These are phyloP conservation scores for Pythium diclinum DNA, from an alignment of 352 stramenopile genomes.

Conservation along the genomic window DNA sequence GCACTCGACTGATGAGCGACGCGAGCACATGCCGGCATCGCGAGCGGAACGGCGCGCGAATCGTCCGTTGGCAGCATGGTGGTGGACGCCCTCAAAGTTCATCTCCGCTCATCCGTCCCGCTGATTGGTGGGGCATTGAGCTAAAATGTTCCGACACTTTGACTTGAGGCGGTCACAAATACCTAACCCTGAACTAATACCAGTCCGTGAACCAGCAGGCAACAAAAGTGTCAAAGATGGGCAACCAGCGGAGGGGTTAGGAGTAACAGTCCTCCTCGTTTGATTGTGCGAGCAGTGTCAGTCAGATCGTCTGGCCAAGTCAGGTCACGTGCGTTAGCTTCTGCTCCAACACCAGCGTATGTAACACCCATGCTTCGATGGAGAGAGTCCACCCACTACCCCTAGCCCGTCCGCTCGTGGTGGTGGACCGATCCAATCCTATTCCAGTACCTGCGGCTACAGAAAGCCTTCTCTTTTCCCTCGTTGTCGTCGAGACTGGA, in stretches of 20 bases:
- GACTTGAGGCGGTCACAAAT: not conserved
- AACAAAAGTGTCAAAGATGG: conserved; percentile 8
- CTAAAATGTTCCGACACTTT: conserved; percentile 3
- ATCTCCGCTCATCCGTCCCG: not conserved
- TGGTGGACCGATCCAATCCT: conserved; percentile 7
- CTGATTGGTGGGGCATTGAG: conserved; percentile 4
- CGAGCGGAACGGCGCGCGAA: conserved; percentile 17
- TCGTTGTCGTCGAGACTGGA: not conserved
- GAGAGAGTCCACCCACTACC: conserved; percentile 3
- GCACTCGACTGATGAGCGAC: not conserved
- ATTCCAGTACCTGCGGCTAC: conserved; percentile 14
- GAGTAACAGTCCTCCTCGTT: conserved; percentile 14
- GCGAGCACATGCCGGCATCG: conserved; percentile 19
- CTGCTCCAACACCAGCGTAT: not conserved
- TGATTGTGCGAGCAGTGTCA: conserved; percentile 12
- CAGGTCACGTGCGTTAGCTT: conserved; percentile 1
- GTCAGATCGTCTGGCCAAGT: not conserved
- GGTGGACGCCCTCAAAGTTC: not conserved
- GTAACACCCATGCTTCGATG: conserved; percentile 12
- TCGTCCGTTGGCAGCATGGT: not conserved
- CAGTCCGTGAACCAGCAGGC: not conserved
- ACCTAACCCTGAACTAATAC: not conserved
- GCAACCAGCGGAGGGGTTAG: conserved; percentile 15
- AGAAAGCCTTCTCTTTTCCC: conserved; percentile 9
- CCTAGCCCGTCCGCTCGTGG: conserved; percentile 26